phyloP scores from a whole-genome alignment of 306 rosid species.

The Sechiopsis laciniata region DNA sequence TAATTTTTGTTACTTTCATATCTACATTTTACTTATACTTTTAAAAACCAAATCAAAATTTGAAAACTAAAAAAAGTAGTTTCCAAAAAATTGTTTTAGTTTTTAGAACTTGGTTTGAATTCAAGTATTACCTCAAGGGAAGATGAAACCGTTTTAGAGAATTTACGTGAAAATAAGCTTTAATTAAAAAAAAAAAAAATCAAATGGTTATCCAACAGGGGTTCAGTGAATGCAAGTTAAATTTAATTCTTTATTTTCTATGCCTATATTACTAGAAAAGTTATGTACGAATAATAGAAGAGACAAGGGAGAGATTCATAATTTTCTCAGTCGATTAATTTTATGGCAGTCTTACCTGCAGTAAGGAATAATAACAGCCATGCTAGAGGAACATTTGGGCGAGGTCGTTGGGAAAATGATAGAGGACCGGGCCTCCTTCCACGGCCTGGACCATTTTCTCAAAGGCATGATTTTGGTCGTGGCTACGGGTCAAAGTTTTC shows the following conservation, averaged over 20 bases:
- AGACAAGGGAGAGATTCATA: not conserved
- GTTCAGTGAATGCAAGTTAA: not conserved
- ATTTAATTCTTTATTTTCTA: not conserved
- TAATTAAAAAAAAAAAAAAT: no score
- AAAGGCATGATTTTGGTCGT: conserved; percentile 57
- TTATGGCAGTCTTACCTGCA: conserved; percentile 39
- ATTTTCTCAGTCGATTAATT: conserved; percentile 16
- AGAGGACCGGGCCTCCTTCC: conserved; percentile 95
- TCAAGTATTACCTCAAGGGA: no score
- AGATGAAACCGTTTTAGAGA: no score
- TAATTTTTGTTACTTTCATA: no score
- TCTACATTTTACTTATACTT: no score
- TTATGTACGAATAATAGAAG: not conserved
- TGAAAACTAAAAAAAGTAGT: no score
- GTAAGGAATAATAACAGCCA: conserved; percentile 33
- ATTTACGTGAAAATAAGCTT: no score
- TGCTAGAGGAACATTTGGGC: conserved; percentile 39
- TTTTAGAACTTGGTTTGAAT: no score
- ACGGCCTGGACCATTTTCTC: conserved; percentile 85
- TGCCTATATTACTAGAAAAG: no score
- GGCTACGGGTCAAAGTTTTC: conserved; percentile 62
- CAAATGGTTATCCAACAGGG: no score
- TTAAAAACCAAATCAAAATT: no score
- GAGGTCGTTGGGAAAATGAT: conserved; percentile 59
- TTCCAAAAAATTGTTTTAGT: no score